phyloP scores from a whole-genome alignment of 2,329 filamentous ascomycete genomes.

The Pseudocercospora pini-densiflorae region DNA sequence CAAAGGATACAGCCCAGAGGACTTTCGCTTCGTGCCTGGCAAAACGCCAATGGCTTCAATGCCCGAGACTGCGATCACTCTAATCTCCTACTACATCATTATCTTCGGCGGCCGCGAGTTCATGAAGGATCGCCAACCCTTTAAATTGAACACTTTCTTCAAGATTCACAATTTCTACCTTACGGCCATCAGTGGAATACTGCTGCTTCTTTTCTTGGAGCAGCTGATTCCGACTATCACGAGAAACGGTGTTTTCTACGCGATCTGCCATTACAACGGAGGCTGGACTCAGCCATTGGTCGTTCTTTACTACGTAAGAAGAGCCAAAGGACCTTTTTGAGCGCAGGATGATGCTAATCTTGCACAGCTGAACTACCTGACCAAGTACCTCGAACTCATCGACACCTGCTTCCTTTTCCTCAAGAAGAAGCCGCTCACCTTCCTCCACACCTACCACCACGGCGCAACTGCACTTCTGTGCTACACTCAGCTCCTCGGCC shows the following conservation, averaged over 20 bases:
- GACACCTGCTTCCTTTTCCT: constrained; percentile 97
- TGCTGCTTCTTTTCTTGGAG: constrained; percentile 87
- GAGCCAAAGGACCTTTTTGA: background rate
- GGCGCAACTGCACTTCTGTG: constrained; percentile 95
- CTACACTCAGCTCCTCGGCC: constrained; percentile 94
- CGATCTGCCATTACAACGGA: constrained; percentile 80
- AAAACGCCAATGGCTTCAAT: constrained; percentile 89
- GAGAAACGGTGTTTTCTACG: constrained; percentile 81
- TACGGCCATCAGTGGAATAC: constrained; percentile 78
- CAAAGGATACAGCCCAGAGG: constrained; percentile 79
- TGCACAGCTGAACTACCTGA: constrained; percentile 89
- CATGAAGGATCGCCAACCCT: constrained; percentile 84
- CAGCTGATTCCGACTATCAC: constrained; percentile 84
- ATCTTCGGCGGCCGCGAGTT: constrained; percentile 91
- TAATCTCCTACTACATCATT: constrained; percentile 87
- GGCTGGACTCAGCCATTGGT: constrained; percentile 95
- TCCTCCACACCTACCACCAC: constrained; percentile 99
- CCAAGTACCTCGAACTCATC: constrained; percentile 94
- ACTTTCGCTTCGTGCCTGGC: constrained; percentile 83
- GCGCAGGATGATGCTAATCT: background rate
- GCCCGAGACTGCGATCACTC: constrained; percentile 77
- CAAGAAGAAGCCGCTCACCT: constrained; percentile 99
- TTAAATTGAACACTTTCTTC: constrained; percentile 88
- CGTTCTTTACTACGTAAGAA: constrained; percentile 91
- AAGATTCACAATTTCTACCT: constrained; percentile 97